Base-by-base conservation (phyloP, 371 early-diverging fungal genomes). In the Coemansia sp. region DNA sequence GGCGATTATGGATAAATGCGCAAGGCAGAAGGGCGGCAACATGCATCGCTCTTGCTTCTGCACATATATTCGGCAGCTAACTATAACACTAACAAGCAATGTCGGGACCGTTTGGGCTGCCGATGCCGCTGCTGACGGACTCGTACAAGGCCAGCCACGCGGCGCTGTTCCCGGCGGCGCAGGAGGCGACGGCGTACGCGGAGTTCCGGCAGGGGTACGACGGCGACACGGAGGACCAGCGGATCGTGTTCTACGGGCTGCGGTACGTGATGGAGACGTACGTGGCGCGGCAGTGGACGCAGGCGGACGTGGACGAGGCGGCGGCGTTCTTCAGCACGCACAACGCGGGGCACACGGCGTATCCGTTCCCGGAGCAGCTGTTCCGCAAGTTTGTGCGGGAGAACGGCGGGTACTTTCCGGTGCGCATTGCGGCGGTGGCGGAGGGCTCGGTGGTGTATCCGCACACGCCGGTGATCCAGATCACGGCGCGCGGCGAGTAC, bases 91-190 rank as follows among this genome's bases (percentile, higher is more conserved):
- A 38, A 38, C 38, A 2, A 32, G 13, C n/a, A 41, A 75, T 75
- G 71, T 60, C 71, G 4, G 76, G 76, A n/a, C 74, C 74, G 10
- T 75, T 75, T 63, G 73, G 73, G 1, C 58, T 76, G 36, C 76
- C 76, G 4, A 55, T 72, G 40, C 62, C 73, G 16, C 65, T 76
- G 34, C 62, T 76, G 11, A 68, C 93, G 8, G 93, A 93, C 80
- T 87, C 88, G 30, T 93, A 93, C 86, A 93, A 93, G 80, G 75
- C 82, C 0, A 80, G 85, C n/a, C 93, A 93, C 67, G 79, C 80
- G 10, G 80, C 77, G 61, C 75, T 89, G 48, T 91, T 89, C 69
- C 93, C 87, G 2, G 81, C 83, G 13, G 86, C 91, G 0, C 57
- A 79, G 34, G 76, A 80, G 77, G 83, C 85, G 49, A 84, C 86